Evolutionary conservation across 495 filamentous ascomycete genomes (phyloP).

Genomic region (Aspergillus egyptiacus): DNA sequence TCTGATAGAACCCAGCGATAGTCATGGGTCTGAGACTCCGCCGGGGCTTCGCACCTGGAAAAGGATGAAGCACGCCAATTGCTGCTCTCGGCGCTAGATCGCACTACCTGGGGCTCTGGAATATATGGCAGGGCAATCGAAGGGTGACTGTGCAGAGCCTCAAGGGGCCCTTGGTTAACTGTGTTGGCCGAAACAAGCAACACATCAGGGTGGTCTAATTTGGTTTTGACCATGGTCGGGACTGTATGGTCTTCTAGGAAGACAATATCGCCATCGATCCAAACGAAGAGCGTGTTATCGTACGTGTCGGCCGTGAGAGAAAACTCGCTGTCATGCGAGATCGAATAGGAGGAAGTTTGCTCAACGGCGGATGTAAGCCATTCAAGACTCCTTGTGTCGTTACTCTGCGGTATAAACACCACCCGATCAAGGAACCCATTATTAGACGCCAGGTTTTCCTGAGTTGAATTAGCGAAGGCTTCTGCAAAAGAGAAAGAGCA

Average conservation of each 20-base stretch:
- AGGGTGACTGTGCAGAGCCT: conserved; percentile 30
- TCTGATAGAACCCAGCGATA: conserved; percentile 30
- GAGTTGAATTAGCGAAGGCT: conserved; percentile 4
- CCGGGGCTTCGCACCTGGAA: conserved; percentile 27
- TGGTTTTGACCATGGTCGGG: conserved; percentile 47
- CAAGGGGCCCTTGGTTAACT: conserved; percentile 38
- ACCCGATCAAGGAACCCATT: conserved; percentile 50
- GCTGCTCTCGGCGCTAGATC: conserved; percentile 10
- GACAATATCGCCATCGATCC: conserved; percentile 52
- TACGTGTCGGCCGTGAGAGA: conserved; percentile 18
- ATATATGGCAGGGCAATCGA: conserved; percentile 35
- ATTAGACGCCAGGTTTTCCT: conserved; percentile 46
- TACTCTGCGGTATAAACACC: conserved; percentile 47
- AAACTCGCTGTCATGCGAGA: conserved; percentile 14
- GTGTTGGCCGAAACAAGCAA: conserved; percentile 50
- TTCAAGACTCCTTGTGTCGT: conserved; percentile 37
- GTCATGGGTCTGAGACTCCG: conserved; percentile 19
- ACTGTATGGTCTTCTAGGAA: conserved; percentile 51
- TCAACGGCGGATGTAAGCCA: conserved; percentile 36
- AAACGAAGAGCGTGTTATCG: conserved; percentile 42
- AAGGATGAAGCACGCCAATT: conserved; percentile 29
- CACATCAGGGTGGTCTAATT: conserved; percentile 40
- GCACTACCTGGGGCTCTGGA: conserved; percentile 24
- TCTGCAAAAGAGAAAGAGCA: not conserved
- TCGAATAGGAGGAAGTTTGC: conserved; percentile 24